These are phyloP conservation scores for Claviceps digitariae DNA, from an alignment of 2,329 filamentous ascomycete species.

Conservation along the genomic window DNA sequence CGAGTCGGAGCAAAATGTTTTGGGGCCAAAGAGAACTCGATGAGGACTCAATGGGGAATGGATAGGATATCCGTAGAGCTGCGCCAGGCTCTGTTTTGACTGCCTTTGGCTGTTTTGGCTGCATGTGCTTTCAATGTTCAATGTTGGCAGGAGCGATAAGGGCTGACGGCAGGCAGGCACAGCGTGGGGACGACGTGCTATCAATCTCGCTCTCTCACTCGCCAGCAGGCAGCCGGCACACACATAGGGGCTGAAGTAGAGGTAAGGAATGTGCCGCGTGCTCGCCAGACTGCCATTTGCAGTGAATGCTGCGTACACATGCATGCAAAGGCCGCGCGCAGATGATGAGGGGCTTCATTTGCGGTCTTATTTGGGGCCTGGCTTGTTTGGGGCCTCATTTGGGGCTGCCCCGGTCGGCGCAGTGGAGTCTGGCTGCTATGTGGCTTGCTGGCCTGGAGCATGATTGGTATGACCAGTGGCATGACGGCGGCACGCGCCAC, in stretches of 20 bases:
- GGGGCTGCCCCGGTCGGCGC: not conserved
- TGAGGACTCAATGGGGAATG: too few relatives aligned
- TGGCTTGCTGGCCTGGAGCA: too few relatives aligned
- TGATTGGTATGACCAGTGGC: not conserved
- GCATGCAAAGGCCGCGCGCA: too few relatives aligned
- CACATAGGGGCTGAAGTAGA: too few relatives aligned
- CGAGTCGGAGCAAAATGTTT: not conserved
- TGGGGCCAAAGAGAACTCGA: not conserved
- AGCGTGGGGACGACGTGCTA: too few relatives aligned
- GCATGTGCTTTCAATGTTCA: not conserved
- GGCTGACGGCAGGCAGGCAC: not conserved
- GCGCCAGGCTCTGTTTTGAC: not conserved
- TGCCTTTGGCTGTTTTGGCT: not conserved
- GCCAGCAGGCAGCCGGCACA: too few relatives aligned
- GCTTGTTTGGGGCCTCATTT: not conserved
- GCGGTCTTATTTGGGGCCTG: too few relatives aligned
- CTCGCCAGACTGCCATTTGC: too few relatives aligned
- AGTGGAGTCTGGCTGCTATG: not conserved
- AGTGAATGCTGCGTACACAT: too few relatives aligned
- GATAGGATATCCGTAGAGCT: not conserved
- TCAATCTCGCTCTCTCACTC: too few relatives aligned
- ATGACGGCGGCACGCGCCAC: not conserved
- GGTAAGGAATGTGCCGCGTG: not conserved
- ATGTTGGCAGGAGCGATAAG: not conserved
- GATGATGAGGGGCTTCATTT: too few relatives aligned